Conservation (phyloP, 345 rosid species). For the Camelina neglecta region DNA sequence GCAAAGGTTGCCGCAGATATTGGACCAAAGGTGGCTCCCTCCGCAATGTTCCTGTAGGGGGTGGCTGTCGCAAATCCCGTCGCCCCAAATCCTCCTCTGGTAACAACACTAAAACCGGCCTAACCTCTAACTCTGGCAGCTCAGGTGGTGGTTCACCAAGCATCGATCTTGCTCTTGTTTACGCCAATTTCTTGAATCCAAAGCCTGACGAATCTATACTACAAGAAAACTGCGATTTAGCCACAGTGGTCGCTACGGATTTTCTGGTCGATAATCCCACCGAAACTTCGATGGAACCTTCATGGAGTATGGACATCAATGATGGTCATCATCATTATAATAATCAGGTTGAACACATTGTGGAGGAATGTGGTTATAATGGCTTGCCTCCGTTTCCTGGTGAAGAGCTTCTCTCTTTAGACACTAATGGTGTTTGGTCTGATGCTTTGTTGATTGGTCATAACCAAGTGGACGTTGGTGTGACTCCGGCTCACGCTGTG, state of each 20-base stretch:
- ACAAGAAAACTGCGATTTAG: conserved; percentile 34
- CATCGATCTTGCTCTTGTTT: conserved; percentile 48
- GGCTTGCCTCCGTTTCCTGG: conserved; percentile 49
- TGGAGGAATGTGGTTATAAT: conserved; percentile 43
- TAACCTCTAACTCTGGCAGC: conserved; percentile 14
- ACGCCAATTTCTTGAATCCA: conserved; percentile 47
- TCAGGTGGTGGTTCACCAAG: conserved; percentile 34
- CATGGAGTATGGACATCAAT: conserved; percentile 41
- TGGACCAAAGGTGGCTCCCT: conserved; percentile 48
- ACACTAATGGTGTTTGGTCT: conserved; percentile 41
- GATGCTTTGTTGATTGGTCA: conserved; percentile 40
- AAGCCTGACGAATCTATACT: conserved; percentile 19
- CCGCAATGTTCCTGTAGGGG: conserved; percentile 46
- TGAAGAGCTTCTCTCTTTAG: conserved; percentile 45
- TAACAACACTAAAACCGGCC: conserved; percentile 19
- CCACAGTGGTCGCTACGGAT: not conserved
- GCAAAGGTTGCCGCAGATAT: conserved; percentile 48
- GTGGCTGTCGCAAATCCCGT: conserved; percentile 47
- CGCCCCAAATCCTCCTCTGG: conserved; percentile 44
- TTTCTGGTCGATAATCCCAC: conserved; percentile 20
- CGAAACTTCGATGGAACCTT: conserved; percentile 13
- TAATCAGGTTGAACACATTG: conserved; percentile 39
- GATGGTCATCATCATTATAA: conserved; percentile 20
- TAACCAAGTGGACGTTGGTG: conserved; percentile 35
- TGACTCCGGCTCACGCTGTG: conserved; percentile 28